Base-by-base conservation (phyloP, 2,329 filamentous ascomycete species). In the Eutypella sp. region DNA sequence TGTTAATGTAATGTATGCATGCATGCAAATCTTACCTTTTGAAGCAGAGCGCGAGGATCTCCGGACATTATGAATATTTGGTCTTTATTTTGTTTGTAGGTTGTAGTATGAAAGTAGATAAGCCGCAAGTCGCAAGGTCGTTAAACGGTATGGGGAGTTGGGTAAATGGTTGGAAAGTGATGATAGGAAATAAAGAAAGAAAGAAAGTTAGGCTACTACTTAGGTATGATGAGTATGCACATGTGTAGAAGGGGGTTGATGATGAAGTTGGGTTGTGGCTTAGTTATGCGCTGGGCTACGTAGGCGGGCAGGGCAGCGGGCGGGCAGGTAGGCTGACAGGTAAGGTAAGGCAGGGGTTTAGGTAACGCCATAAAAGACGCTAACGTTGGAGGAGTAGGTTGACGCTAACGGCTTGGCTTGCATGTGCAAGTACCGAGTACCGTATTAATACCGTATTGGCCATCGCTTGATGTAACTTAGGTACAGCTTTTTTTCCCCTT, bases 21-120 rank as follows among this genome's bases (percentile, higher is more conserved):
- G 13, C 13, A 33, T 33, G 13, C 29, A 33, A 11, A 33, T 23
- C 62, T 51, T 59, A 89, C 87, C 78, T 90, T 89, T 68, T 90
- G 85, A 40, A 92, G 75, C 47, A 93, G 74, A 54, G 82, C 84
- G 65, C 85, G 82, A 51, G 87, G 87, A 67, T 92, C 87, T 74
- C 86, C 82, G 52, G 84, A 75, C 85, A 90, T 90, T 50, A 45
- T 69, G 60, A 47, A 33, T 15, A 33, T 39, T 42, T 25, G n/a
- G 36, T 11, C 44, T 42, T 41, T 52, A 23, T 44, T 41, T 25
- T 11, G 15, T 23, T 25, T 25, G 16, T 20, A n/a, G 19, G n/a
- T 22, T 22, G 20, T 9, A 19, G 11, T 22, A 9, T 20, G 11
- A n/a, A n/a, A n/a, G n/a, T n/a, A n/a, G n/a, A n/a, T n/a, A n/a